Evolutionary conservation across 192 early-diverging fungal species (phyloP), one percentile per base, ranked within the genome.

Genomic region (Allomyces macrogynus): DNA sequence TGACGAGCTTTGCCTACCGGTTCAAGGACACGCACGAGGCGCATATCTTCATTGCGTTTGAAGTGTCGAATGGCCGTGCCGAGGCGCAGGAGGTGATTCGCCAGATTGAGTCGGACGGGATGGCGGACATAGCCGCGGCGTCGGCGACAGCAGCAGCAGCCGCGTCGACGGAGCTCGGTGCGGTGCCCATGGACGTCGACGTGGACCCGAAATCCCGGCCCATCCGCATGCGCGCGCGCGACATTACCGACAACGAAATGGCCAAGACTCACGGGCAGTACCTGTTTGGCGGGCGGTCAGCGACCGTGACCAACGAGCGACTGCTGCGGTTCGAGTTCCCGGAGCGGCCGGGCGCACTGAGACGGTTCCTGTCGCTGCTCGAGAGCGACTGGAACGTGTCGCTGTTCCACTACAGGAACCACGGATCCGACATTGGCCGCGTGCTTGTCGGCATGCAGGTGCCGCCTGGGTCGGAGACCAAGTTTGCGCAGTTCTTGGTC

Each of bases 331-430:
- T 99, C 77, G 81, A 89, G 71, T 99, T 97, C 78, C 93, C 93
- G 5, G 96, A 99, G 72, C 80, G 93, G 44, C 94, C 93, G 3
- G 96, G 94, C 49, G 93, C 93, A 7, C 76, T 97, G 60, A 77
- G 83, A 22, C 87, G 89, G 70, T 99, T 99, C 73, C 76, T 99
- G 49, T 63, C 72, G 23, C 82, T 83, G 16, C 67, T 97, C 44
- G 67, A 74, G 25, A 77, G 83, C 49, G 76, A 68, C 43, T 89
- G 82, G 85, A 87, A 87, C 74, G 87, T 93, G 20, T 87, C 91
- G 20, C 77, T 96, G 32, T 97, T 96, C 78, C 94, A 97, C 75
- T 96, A 99, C 77, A 80, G 94, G 62, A 95, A 99, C 75, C 89
- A 94, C 76, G 96, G 96, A 26, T 86, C 83, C 63, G 94, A 99